Evolutionary conservation across 108 stramenopile species (phyloP).

Genomic region (Nitzschia putrida): DNA sequence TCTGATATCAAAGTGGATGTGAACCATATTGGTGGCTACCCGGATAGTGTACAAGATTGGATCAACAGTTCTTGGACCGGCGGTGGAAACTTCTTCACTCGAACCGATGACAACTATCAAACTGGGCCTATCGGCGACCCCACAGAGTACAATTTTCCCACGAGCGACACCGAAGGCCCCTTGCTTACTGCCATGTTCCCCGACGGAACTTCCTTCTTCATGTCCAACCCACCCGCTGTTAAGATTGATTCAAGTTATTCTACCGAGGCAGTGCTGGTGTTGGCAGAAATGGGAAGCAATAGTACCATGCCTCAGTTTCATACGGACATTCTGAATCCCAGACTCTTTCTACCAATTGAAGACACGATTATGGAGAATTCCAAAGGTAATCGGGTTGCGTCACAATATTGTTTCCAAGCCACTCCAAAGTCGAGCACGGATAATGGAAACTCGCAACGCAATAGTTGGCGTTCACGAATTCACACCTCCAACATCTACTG

Average conservation of each 20-base stretch:
- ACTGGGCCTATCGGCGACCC: too few relatives aligned
- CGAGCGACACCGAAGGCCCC: too few relatives aligned
- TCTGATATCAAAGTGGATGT: background rate
- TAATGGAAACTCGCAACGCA: slow-evolving; percentile 5
- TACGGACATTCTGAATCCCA: slow-evolving; percentile 11
- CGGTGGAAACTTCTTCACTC: too few relatives aligned
- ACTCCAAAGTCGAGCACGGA: background rate
- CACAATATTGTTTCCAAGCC: slow-evolving; percentile 8
- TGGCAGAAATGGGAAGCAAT: slow-evolving; percentile 11
- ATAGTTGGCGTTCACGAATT: slow-evolving; percentile 5
- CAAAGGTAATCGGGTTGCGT: background rate
- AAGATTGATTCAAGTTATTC: too few relatives aligned
- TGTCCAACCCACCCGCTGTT: too few relatives aligned
- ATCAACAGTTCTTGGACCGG: too few relatives aligned
- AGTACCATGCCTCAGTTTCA: slow-evolving; percentile 8
- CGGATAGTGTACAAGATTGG: slow-evolving; percentile 12
- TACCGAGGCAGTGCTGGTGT: background rate
- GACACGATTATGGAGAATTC: background rate
- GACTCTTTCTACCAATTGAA: slow-evolving; percentile 3
- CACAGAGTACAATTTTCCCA: too few relatives aligned
- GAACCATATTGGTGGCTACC: slow-evolving; percentile 1
- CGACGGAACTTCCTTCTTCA: too few relatives aligned
- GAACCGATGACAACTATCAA: too few relatives aligned
- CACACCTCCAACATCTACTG: slow-evolving; percentile 9
- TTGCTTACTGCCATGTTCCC: too few relatives aligned